These are phyloP conservation scores for Marsdenia floribunda DNA, from an alignment of 257 asterid species.

Conservation along the genomic window DNA sequence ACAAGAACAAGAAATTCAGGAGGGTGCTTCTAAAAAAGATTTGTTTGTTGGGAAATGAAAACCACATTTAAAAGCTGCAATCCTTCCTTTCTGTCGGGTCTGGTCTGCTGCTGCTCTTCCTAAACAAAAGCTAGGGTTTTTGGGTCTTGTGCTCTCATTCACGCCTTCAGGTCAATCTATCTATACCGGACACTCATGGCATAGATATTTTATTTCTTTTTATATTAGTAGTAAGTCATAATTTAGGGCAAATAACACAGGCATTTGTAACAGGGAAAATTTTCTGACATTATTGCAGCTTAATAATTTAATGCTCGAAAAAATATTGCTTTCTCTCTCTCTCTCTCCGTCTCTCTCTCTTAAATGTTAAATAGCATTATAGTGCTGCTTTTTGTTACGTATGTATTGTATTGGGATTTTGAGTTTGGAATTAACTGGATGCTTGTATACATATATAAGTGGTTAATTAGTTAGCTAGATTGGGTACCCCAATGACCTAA, in stretches of 20 bases:
- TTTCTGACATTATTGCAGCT: too few relatives aligned
- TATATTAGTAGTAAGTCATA: neutral
- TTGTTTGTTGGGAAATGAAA: constrained; percentile 81
- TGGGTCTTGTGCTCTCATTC: constrained; percentile 52
- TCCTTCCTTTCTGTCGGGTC: constrained; percentile 85
- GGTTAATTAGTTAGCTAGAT: too few relatives aligned
- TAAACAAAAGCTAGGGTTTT: constrained; percentile 44
- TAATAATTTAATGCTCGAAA: too few relatives aligned
- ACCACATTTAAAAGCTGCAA: constrained; percentile 63
- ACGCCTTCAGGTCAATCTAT: constrained; percentile 20
- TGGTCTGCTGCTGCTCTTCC: constrained; percentile 27
- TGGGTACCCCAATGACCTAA: too few relatives aligned
- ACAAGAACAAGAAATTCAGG: neutral
- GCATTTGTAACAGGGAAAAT: too few relatives aligned
- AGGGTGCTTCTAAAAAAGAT: constrained; percentile 33
- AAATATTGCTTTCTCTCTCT: neutral
- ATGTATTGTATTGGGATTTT: too few relatives aligned
- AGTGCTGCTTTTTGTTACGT: too few relatives aligned
- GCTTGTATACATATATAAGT: too few relatives aligned
- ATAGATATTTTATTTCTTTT: neutral
- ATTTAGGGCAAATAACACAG: neutral
- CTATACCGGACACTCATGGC: neutral
- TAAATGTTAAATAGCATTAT: too few relatives aligned
- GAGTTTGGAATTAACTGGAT: too few relatives aligned
- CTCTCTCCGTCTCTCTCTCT: too few relatives aligned